A percentile compares a stretch with the other conserved stretches of the same genome.
Evolutionary conservation across 768 basidiomycete species (phyloP).

Genomic region (Xanthoconium purpureum): DNA sequence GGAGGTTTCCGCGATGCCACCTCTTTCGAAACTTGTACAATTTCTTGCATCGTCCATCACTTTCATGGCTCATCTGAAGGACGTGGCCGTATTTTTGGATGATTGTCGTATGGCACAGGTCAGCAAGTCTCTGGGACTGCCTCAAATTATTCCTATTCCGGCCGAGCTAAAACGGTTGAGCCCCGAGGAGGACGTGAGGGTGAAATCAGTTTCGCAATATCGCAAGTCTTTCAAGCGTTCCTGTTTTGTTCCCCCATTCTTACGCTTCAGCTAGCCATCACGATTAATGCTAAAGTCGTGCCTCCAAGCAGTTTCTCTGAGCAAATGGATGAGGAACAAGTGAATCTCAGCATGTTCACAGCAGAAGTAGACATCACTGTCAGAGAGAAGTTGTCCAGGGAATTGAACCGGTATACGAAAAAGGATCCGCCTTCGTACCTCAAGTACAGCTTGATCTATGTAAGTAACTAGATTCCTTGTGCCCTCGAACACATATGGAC

Average conservation of each 20-base stretch:
- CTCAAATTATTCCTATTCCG: slow-evolving; percentile 48
- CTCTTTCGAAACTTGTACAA: slow-evolving; percentile 79
- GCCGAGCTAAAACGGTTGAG: slow-evolving; percentile 53
- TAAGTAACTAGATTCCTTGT: neutral
- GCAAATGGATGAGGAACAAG: neutral
- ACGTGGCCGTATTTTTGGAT: slow-evolving; percentile 78
- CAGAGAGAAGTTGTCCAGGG: neutral
- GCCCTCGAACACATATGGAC: neutral
- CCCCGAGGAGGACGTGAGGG: slow-evolving; percentile 59
- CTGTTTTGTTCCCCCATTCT: neutral
- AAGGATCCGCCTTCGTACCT: neutral
- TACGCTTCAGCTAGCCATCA: neutral
- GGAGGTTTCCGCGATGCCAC: slow-evolving; percentile 70
- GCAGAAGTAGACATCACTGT: neutral
- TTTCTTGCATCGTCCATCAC: slow-evolving; percentile 89
- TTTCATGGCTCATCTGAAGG: slow-evolving; percentile 76
- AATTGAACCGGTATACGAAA: neutral
- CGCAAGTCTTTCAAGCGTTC: neutral
- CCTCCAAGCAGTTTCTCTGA: too few relatives aligned
- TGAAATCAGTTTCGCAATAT: slow-evolving; percentile 31
- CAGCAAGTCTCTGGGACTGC: slow-evolving; percentile 53
- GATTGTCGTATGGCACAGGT: slow-evolving; percentile 62
- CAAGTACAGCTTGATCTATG: neutral
- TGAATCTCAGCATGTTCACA: neutral
- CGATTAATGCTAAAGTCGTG: neutral